These are phyloP conservation scores for Waitea zeae DNA, from an alignment of 1,284 basidiomycete genomes.

Conservation along the genomic window DNA sequence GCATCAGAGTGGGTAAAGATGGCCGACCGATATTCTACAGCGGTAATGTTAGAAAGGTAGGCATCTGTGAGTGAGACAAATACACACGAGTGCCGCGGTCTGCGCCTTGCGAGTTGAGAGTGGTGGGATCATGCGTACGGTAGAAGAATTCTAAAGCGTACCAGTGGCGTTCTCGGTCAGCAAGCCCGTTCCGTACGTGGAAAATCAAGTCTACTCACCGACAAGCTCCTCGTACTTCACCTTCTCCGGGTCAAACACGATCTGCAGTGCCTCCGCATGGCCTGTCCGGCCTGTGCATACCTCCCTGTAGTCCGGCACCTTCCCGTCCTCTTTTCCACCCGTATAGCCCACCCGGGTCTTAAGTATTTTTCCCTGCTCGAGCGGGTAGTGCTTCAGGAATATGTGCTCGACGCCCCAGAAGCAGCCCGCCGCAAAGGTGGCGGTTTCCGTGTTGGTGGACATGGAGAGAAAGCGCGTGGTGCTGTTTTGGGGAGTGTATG, in stretches of 20 bases:
- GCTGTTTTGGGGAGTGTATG: neutral
- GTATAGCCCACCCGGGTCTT: conserved; percentile 71
- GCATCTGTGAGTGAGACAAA: neutral
- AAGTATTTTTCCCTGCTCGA: conserved; percentile 44
- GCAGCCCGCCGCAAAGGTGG: conserved; percentile 63
- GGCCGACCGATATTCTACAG: conserved; percentile 78
- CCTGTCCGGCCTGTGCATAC: conserved; percentile 76
- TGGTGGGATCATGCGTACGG: conserved; percentile 89
- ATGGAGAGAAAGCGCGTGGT: neutral
- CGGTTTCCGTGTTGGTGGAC: conserved; percentile 28
- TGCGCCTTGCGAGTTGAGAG: conserved; percentile 58
- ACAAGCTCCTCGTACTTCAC: conserved; percentile 76
- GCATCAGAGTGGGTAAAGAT: conserved; percentile 75
- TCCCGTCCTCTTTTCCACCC: conserved; percentile 42
- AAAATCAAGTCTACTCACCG: conserved; percentile 24
- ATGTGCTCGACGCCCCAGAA: conserved; percentile 79
- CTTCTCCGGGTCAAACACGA: conserved; percentile 71
- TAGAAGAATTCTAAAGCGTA: conserved; percentile 85
- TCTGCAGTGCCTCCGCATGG: conserved; percentile 80
- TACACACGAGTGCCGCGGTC: conserved; percentile 63
- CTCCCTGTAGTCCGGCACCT: conserved; percentile 49
- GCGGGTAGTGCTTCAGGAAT: conserved; percentile 68
- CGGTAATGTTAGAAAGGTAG: conserved; percentile 1
- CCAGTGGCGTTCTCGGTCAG: neutral
- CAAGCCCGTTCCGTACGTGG: neutral